phyloP scores from a whole-genome alignment of 106 monocot genomes.

The Triglochin maritima region DNA sequence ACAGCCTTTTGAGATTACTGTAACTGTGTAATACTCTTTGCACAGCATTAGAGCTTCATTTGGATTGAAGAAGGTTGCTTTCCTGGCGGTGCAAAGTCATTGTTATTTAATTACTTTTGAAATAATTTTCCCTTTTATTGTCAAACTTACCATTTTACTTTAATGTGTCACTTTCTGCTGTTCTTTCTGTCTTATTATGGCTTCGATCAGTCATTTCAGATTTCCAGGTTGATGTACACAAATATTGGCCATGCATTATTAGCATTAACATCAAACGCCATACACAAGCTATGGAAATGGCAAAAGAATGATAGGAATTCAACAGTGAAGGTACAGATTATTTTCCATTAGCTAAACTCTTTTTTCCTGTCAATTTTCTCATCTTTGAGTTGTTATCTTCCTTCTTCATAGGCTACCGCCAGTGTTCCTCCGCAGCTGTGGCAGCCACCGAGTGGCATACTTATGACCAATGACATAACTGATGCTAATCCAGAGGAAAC shows the following conservation, averaged over 20 bases:
- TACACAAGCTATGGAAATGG: constrained; percentile 80
- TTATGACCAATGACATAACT: constrained; percentile 60
- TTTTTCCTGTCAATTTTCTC: not conserved
- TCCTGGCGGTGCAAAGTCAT: too few species aligned
- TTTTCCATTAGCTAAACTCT: not conserved
- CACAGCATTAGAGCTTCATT: too few species aligned
- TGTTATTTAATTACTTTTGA: too few species aligned
- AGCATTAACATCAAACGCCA: constrained; percentile 51
- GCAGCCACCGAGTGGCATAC: constrained; percentile 58
- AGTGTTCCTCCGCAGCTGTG: constrained; percentile 52
- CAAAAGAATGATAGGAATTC: constrained; percentile 36
- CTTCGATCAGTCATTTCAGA: constrained; percentile 9
- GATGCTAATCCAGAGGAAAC: constrained; percentile 47
- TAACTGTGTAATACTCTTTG: too few species aligned
- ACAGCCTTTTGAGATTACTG: too few species aligned
- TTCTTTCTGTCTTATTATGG: too few species aligned
- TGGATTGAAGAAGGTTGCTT: too few species aligned
- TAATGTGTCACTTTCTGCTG: too few species aligned
- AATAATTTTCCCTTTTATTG: too few species aligned
- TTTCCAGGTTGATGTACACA: constrained; percentile 47
- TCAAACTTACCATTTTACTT: too few species aligned
- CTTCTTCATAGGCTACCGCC: constrained; percentile 44
- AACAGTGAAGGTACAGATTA: constrained; percentile 34
- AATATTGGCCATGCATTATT: constrained; percentile 47
- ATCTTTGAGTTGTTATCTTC: not conserved